phyloP scores from a whole-genome alignment of 768 basidiomycete species.

The Tremella fuciformis region DNA sequence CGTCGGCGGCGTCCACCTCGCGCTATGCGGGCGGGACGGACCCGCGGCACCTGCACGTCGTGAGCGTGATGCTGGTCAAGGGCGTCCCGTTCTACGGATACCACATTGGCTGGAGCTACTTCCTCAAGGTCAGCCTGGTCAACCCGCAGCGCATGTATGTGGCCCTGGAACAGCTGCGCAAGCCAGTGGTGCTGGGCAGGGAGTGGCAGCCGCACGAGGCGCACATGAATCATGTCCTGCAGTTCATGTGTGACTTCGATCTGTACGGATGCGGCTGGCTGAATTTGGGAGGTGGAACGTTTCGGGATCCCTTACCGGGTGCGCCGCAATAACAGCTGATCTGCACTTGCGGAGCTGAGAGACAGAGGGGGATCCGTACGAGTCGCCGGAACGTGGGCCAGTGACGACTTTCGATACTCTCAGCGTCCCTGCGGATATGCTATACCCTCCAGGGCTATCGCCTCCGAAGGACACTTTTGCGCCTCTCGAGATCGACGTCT shows the following conservation, averaged over 20 bases:
- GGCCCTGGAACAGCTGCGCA: slow-evolving; percentile 70
- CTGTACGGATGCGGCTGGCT: slow-evolving; percentile 92
- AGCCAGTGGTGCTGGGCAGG: slow-evolving; percentile 76
- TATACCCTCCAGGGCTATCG: slow-evolving; percentile 35
- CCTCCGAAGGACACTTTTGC: slow-evolving; percentile 50
- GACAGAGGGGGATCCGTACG: slow-evolving; percentile 46
- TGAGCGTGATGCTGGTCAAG: slow-evolving; percentile 79
- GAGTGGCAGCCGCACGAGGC: slow-evolving; percentile 80
- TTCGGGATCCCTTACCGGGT: slow-evolving; percentile 54
- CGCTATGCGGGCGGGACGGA: slow-evolving; percentile 54
- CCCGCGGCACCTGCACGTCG: slow-evolving; percentile 54
- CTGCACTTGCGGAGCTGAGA: background rate
- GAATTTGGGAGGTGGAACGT: slow-evolving; percentile 60
- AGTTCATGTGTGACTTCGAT: slow-evolving; percentile 93
- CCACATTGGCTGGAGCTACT: slow-evolving; percentile 75
- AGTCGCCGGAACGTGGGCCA: slow-evolving; percentile 24
- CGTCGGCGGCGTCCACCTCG: slow-evolving; percentile 57
- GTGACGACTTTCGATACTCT: slow-evolving; percentile 38
- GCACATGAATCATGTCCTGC: slow-evolving; percentile 80
- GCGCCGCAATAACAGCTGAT: slow-evolving; percentile 17
- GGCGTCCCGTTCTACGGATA: slow-evolving; percentile 97
- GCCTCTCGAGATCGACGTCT: slow-evolving; percentile 75
- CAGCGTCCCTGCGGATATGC: slow-evolving; percentile 41
- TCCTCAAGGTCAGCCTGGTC: slow-evolving; percentile 75
- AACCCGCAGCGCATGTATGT: slow-evolving; percentile 71